Percentiles rank a stretch among this genome's conserved stretches.
These are phyloP conservation scores for Blastomyces parvus DNA, from an alignment of 2,329 filamentous ascomycete species.

Conservation along the genomic window DNA sequence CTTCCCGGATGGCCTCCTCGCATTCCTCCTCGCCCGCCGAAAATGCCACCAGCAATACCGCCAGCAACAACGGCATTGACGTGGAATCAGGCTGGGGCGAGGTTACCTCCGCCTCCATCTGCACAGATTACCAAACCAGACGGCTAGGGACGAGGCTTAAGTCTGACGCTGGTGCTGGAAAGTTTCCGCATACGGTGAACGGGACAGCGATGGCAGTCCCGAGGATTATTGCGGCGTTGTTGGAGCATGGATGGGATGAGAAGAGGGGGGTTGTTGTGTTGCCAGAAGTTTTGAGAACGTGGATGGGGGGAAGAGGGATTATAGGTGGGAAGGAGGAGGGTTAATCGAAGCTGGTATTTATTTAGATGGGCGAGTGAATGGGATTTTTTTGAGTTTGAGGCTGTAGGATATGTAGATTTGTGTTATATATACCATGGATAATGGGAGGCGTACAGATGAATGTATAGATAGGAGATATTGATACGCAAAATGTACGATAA, in stretches of 20 bases:
- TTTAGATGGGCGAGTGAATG: background rate
- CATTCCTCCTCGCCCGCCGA: conserved; percentile 7
- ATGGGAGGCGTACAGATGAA: conserved; percentile 2
- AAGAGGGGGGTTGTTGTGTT: conserved; percentile 56
- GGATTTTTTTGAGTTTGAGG: background rate
- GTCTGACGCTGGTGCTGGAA: conserved; percentile 33
- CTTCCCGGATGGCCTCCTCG: conserved; percentile 49
- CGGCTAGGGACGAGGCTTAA: conserved; percentile 59
- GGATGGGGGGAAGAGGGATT: conserved; percentile 67
- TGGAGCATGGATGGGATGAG: conserved; percentile 88
- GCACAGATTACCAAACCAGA: conserved; percentile 87
- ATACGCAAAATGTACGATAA: conserved; percentile 9
- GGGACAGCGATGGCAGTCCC: conserved; percentile 90
- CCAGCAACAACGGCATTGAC: background rate
- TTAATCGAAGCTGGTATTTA: background rate
- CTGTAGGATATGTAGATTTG: conserved; percentile 4
- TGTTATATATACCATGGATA: conserved; percentile 2
- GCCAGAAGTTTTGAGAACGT: conserved; percentile 68
- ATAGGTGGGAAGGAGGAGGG: conserved; percentile 41
- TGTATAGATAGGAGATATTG: conserved; percentile 5
- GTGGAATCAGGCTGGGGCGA: conserved; percentile 68
- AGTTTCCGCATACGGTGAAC: conserved; percentile 84
- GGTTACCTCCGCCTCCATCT: conserved; percentile 80
- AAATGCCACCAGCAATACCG: background rate
- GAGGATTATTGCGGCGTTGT: conserved; percentile 72